phyloP scores from a whole-genome alignment of 176 grass and related monocot genomes.

The Lolium perenne region DNA sequence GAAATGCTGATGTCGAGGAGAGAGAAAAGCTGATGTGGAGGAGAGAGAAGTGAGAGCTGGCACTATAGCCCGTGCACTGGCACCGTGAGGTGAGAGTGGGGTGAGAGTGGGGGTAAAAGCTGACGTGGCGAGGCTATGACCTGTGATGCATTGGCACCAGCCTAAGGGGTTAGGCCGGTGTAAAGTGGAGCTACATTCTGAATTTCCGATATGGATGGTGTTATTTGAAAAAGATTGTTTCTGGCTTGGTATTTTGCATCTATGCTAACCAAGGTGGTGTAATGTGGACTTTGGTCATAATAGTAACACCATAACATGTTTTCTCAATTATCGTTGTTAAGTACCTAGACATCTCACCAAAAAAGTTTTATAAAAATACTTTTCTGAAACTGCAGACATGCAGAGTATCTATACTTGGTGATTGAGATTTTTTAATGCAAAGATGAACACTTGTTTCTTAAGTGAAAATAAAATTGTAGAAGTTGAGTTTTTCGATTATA shows the following conservation, averaged over 20 bases:
- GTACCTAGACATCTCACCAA: neutral
- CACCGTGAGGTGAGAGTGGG: no score
- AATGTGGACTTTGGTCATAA: neutral
- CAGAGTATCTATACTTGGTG: neutral
- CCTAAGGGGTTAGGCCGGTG: neutral
- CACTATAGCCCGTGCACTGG: no score
- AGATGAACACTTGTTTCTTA: neutral
- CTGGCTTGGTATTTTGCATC: neutral
- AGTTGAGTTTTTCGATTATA: neutral
- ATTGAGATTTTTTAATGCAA: neutral
- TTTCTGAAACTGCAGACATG: neutral
- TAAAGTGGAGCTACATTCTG: neutral
- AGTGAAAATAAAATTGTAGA: conserved; percentile 26
- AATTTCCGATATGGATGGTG: neutral
- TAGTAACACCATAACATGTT: neutral
- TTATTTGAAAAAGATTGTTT: neutral
- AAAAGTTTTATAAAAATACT: neutral
- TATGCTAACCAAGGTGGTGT: neutral
- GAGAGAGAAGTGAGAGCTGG: no score
- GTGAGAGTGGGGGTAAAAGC: no score
- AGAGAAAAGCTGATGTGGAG: no score
- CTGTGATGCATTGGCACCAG: no score
- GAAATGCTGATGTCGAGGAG: no score
- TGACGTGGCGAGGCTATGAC: no score
- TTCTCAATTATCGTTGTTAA: neutral